Evolutionary conservation across 139 green algal genomes (phyloP).

Genomic region (Chlamydomonas incerta): DNA sequence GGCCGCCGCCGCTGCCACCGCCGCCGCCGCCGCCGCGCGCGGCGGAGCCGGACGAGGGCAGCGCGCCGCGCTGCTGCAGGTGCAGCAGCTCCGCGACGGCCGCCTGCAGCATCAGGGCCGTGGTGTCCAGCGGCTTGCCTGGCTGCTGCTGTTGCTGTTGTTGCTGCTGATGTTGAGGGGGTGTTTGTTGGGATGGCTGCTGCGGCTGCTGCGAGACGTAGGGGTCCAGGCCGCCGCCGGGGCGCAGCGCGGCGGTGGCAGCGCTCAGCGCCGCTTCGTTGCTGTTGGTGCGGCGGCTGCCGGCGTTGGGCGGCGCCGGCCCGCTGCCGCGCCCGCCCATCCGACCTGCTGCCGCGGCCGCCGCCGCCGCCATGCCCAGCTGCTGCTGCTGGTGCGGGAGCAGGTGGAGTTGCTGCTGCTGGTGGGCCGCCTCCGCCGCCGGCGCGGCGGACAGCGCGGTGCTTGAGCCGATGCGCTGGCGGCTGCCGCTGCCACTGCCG

Average conservation of each 20-base stretch:
- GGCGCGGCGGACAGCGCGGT: too few relatives aligned
- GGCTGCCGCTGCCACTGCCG: not conserved
- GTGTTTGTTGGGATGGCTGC: too few relatives aligned
- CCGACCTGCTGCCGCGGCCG: too few relatives aligned
- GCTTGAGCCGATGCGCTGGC: not conserved
- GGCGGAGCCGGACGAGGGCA: not conserved
- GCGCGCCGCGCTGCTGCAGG: not conserved
- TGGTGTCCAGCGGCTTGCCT: not conserved
- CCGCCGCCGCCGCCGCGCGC: not conserved
- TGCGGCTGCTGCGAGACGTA: not conserved
- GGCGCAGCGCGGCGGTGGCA: too few relatives aligned
- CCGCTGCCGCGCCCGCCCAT: too few relatives aligned
- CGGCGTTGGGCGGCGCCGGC: too few relatives aligned
- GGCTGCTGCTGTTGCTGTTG: constrained; percentile 3
- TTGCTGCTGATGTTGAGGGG: constrained; percentile 14
- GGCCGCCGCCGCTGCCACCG: not conserved
- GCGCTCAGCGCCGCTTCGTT: too few relatives aligned
- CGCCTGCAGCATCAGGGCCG: not conserved
- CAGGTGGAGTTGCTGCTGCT: too few relatives aligned
- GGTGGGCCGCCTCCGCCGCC: too few relatives aligned
- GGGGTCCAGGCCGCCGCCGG: not conserved
- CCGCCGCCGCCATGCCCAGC: too few relatives aligned
- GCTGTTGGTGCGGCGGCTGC: too few relatives aligned
- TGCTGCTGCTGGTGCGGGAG: too few relatives aligned
- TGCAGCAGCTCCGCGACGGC: not conserved